phyloP scores from a whole-genome alignment of 2,329 filamentous ascomycete species.

The Fusarium neocosmosporiellum region DNA sequence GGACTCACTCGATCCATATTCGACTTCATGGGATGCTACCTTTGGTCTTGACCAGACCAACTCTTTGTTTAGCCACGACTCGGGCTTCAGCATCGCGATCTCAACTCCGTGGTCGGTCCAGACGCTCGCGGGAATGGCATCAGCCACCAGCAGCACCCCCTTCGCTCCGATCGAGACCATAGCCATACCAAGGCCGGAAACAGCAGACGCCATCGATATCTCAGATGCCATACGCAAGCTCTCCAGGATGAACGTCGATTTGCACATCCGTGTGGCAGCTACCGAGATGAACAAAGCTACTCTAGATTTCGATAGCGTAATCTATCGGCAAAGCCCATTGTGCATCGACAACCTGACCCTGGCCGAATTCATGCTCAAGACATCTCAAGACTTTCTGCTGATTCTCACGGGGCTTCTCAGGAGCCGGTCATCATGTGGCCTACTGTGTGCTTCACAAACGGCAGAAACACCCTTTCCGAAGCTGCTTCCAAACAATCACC shows the following conservation, averaged over 20 bases:
- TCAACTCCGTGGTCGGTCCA: neutral
- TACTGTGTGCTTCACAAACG: neutral
- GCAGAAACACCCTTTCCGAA: neutral
- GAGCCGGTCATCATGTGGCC: neutral
- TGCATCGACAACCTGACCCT: neutral
- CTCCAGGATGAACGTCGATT: neutral
- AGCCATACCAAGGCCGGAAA: neutral
- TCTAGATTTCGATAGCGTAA: neutral
- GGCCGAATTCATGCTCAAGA: neutral
- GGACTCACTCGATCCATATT: too few species aligned
- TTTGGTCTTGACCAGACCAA: neutral
- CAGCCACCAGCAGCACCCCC: neutral
- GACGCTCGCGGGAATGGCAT: neutral
- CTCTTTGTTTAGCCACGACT: neutral
- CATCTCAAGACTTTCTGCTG: neutral
- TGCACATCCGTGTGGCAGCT: neutral
- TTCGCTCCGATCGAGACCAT: neutral
- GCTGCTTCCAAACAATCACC: neutral
- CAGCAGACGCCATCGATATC: neutral
- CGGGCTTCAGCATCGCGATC: neutral
- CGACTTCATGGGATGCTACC: too few species aligned
- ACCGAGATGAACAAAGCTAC: neutral
- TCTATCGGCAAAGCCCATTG: neutral
- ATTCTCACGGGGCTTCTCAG: neutral
- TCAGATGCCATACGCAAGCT: neutral